phyloP scores from a whole-genome alignment of 257 asterid genomes.

The Forsythia viridissima region DNA sequence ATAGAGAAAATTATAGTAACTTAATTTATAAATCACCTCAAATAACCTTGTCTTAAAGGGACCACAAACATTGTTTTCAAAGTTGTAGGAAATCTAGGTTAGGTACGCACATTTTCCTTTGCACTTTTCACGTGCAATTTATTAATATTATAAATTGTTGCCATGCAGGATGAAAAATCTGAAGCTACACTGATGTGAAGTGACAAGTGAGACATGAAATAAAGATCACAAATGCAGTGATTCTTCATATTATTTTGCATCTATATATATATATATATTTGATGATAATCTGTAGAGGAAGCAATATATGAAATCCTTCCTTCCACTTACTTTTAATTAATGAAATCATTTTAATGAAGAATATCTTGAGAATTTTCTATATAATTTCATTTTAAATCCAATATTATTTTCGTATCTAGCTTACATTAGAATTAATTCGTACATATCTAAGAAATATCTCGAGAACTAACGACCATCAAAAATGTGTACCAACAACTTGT shows the following conservation, averaged over 20 bases:
- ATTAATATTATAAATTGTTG: background rate
- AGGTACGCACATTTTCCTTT: background rate
- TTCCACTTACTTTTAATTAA: too few species aligned
- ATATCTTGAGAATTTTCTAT: background rate
- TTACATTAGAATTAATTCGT: background rate
- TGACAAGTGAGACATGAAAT: background rate
- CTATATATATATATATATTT: background rate
- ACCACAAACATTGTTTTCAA: background rate
- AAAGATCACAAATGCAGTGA: background rate
- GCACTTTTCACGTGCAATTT: background rate
- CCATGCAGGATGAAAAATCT: conserved; percentile 32
- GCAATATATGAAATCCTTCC: background rate
- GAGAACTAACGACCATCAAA: too few species aligned
- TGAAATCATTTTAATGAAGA: too few species aligned
- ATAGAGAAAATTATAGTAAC: background rate
- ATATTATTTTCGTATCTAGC: background rate
- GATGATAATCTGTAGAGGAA: background rate
- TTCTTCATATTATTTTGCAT: background rate
- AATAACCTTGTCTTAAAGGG: background rate
- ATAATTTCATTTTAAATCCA: background rate
- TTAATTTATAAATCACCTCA: background rate
- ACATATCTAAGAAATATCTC: background rate
- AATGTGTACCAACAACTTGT: too few species aligned
- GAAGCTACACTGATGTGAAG: conserved; percentile 11
- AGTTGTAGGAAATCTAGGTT: background rate